phyloP scores from a whole-genome alignment of 345 rosid genomes.

The Turritis glabra region DNA sequence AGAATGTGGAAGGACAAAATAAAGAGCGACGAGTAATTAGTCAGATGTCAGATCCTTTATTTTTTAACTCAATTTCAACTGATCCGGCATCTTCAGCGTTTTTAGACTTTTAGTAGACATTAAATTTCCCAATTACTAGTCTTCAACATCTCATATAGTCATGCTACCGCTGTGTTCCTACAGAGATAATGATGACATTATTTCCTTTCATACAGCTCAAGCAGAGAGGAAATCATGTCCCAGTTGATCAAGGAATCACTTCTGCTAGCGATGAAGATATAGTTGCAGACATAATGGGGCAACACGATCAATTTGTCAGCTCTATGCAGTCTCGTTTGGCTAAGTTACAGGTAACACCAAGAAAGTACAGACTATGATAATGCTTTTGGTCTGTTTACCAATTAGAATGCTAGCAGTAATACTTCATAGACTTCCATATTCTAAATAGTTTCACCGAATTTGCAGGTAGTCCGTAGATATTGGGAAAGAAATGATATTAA shows the following conservation, averaged over 20 bases:
- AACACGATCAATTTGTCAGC: conserved; percentile 82
- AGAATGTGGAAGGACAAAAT: background rate
- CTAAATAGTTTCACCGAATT: conserved; percentile 32
- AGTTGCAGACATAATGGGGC: conserved; percentile 66
- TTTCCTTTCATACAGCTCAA: conserved; percentile 45
- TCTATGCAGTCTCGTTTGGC: conserved; percentile 90
- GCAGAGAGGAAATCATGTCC: conserved; percentile 57
- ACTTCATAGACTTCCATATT: conserved; percentile 12
- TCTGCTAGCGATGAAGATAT: conserved; percentile 72
- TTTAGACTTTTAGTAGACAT: background rate
- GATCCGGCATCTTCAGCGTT: conserved; percentile 8
- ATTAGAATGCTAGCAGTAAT: conserved; percentile 8
- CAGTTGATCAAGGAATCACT: conserved; percentile 58
- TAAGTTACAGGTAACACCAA: conserved; percentile 79
- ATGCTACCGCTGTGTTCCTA: background rate
- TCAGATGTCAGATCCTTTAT: background rate
- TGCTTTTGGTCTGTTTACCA: conserved; percentile 12
- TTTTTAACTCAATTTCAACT: background rate
- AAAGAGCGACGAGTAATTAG: background rate
- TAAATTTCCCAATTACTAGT: background rate
- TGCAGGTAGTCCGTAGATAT: conserved; percentile 76
- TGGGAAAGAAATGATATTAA: conserved; percentile 91
- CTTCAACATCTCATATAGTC: conserved; percentile 12
- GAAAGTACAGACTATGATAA: conserved; percentile 28
- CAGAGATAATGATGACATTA: conserved; percentile 13